phyloP scores from a whole-genome alignment of 148 eudicot species.

The Rhododendron ferrugineum region DNA sequence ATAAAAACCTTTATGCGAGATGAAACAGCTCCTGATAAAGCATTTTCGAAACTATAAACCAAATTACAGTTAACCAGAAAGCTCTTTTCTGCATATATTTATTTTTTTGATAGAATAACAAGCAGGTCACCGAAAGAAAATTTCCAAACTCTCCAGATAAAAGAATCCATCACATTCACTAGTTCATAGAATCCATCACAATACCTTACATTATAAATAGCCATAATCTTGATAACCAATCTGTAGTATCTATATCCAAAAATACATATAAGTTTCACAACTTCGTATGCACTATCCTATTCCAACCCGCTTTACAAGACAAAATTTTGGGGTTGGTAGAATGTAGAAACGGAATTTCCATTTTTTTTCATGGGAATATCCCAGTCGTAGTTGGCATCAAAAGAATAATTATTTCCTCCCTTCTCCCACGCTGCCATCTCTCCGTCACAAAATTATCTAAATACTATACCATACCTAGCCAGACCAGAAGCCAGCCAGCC shows the following conservation, averaged over 20 bases:
- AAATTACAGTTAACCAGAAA: background rate
- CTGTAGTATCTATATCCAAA: background rate
- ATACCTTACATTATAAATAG: background rate
- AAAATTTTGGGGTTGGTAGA: background rate
- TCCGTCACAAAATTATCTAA: background rate
- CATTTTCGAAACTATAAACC: background rate
- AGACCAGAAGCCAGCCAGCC: background rate
- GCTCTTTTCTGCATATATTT: background rate
- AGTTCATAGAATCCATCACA: background rate
- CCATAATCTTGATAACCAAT: background rate
- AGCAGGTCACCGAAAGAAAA: background rate
- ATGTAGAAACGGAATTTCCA: background rate
- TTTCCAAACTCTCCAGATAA: background rate
- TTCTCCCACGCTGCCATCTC: background rate
- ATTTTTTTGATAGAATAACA: background rate
- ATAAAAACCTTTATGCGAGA: no score
- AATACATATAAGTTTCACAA: background rate
- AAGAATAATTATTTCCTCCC: background rate
- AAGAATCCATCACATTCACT: background rate
- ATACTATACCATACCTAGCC: background rate
- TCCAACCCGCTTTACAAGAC: constrained; percentile 1
- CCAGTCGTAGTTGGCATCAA: background rate
- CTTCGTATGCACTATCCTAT: background rate
- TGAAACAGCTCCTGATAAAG: background rate
- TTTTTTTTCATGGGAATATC: background rate